These are phyloP conservation scores for Rhizophagus prolifer DNA, from an alignment of 192 early-diverging fungal genomes.

Conservation along the genomic window DNA sequence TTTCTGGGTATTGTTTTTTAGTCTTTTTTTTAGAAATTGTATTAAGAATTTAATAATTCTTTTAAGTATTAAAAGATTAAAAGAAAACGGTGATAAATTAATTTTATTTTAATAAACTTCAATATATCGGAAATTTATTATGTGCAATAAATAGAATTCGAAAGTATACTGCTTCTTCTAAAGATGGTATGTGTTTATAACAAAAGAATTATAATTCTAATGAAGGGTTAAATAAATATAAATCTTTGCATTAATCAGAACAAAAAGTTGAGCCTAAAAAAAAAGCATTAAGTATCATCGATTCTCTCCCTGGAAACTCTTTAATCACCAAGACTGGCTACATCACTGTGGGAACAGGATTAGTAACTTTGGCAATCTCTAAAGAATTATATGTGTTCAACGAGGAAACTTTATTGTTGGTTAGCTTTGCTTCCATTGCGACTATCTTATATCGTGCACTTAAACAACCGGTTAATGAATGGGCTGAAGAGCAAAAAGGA, in stretches of 20 bases:
- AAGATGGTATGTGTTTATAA: background rate
- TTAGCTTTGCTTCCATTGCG: slow-evolving; percentile 79
- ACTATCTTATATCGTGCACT: slow-evolving; percentile 73
- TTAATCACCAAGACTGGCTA: slow-evolving; percentile 86
- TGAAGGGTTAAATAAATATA: background rate
- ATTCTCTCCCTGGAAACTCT: slow-evolving; percentile 88
- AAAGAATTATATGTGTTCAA: slow-evolving; percentile 99
- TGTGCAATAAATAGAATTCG: background rate
- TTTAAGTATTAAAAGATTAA: too few relatives aligned
- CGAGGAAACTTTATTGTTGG: slow-evolving; percentile 85
- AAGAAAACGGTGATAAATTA: too few relatives aligned
- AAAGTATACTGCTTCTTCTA: background rate
- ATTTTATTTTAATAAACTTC: background rate
- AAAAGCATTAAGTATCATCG: slow-evolving; percentile 89
- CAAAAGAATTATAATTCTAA: too few relatives aligned
- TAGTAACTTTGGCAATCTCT: slow-evolving; percentile 85
- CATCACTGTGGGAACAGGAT: slow-evolving; percentile 77
- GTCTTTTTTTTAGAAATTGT: background rate
- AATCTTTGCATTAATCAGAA: background rate
- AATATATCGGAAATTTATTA: background rate
- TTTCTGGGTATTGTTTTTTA: background rate
- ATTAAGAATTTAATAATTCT: background rate
- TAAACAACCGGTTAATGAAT: slow-evolving; percentile 82
- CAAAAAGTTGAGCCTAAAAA: slow-evolving; percentile 60
- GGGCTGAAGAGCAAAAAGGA: slow-evolving; percentile 60